phyloP scores from a whole-genome alignment of 108 stramenopile species.

The Ochromonas danica region DNA sequence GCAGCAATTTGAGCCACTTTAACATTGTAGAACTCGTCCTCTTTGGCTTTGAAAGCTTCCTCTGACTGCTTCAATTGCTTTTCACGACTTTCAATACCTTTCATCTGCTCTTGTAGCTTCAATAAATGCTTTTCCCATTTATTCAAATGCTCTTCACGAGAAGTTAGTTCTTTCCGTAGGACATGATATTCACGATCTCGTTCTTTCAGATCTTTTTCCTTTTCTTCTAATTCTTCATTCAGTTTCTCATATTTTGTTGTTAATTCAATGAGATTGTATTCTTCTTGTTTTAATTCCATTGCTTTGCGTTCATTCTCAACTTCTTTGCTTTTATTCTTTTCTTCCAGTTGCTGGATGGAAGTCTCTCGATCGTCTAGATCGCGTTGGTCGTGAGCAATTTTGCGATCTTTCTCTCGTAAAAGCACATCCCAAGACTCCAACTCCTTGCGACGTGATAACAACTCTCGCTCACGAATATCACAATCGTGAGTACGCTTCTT shows the following conservation, averaged over 20 bases:
- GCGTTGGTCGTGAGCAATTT: conserved; percentile 2
- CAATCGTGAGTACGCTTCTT: not conserved
- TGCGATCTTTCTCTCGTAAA: conserved; percentile 31
- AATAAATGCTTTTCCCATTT: conserved; percentile 3
- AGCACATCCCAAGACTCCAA: conserved; percentile 29
- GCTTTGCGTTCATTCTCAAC: not conserved
- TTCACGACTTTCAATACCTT: not conserved
- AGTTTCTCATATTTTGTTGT: not conserved
- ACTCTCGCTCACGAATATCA: conserved; percentile 24
- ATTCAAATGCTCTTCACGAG: not conserved
- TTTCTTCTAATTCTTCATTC: not conserved
- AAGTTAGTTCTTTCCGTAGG: not conserved
- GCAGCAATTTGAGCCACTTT: conserved; percentile 30
- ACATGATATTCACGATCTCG: not conserved
- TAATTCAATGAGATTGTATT: not conserved
- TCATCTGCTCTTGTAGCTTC: conserved; percentile 18
- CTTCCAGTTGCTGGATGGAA: not conserved
- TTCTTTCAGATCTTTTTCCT: not conserved
- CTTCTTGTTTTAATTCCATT: conserved; percentile 5
- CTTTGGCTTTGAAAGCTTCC: not conserved
- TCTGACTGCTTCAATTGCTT: not conserved
- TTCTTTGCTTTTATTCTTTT: not conserved
- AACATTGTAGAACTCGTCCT: conserved; percentile 26
- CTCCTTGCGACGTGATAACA: conserved; percentile 23
- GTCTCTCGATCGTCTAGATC: conserved; percentile 8